Evolutionary conservation across 2,329 filamentous ascomycete genomes (phyloP).

Genomic region (Neopestalotiopsis sp.): DNA sequence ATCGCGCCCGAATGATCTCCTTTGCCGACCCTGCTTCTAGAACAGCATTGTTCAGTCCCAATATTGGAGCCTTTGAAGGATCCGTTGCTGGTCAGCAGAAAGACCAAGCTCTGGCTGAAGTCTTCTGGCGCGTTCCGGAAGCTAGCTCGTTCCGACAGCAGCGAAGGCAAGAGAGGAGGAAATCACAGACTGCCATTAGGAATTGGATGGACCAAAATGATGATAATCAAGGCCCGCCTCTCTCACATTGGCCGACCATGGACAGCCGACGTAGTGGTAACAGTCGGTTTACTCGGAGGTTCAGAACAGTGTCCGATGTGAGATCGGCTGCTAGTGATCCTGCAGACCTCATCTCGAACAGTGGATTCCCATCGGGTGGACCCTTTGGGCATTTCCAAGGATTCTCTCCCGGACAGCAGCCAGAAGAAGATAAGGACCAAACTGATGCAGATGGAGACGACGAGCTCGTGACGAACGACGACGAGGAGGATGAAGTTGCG

Average conservation of each 20-base stretch:
- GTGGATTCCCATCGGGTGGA: slow-evolving; percentile 33
- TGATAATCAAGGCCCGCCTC: slow-evolving; percentile 48
- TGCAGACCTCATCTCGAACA: slow-evolving; percentile 63
- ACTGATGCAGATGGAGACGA: slow-evolving; percentile 90
- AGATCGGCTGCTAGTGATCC: slow-evolving; percentile 69
- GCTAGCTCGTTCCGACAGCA: slow-evolving; percentile 65
- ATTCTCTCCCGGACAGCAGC: slow-evolving; percentile 49
- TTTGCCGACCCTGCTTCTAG: slow-evolving; percentile 62
- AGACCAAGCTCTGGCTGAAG: slow-evolving; percentile 87
- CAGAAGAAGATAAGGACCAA: slow-evolving; percentile 62
- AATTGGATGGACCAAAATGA: slow-evolving; percentile 86
- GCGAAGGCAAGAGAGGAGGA: slow-evolving; percentile 67
- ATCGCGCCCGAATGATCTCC: slow-evolving; percentile 56
- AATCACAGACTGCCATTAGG: slow-evolving; percentile 81
- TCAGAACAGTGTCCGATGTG: slow-evolving; percentile 59
- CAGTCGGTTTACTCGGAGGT: slow-evolving; percentile 52
- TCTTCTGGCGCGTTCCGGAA: slow-evolving; percentile 79
- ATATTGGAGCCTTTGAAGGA: slow-evolving; percentile 76
- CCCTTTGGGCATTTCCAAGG: slow-evolving; percentile 35
- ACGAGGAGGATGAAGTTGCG: slow-evolving; percentile 64
- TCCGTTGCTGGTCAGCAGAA: slow-evolving; percentile 90
- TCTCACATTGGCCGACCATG: slow-evolving; percentile 55
- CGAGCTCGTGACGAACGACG: slow-evolving; percentile 83
- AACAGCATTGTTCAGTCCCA: slow-evolving; percentile 75
- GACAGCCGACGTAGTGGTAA: slow-evolving; percentile 60